phyloP scores from a whole-genome alignment of 2,329 filamentous ascomycete species.

The Verticillium longisporum region DNA sequence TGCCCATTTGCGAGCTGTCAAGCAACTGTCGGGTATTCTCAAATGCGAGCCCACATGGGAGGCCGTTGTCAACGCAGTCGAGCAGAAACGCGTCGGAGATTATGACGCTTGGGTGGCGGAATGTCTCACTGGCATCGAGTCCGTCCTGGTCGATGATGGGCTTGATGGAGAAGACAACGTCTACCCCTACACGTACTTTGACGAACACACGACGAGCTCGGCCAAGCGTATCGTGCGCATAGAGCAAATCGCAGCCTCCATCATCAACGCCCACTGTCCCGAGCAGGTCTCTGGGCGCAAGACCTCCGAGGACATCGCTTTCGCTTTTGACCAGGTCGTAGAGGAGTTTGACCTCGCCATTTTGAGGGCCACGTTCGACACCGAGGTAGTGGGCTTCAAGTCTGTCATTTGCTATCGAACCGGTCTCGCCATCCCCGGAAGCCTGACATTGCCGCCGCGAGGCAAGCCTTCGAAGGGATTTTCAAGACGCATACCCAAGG shows the following conservation, averaged over 20 bases:
- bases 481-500: conserved; percentile 17
- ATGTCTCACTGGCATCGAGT: conserved; percentile 67
- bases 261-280: conserved; percentile 43
- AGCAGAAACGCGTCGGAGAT: conserved; percentile 31
- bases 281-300: conserved; percentile 16
- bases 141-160: conserved; percentile 73
- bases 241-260: conserved; percentile 60
- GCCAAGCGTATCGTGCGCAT: conserved; percentile 73
- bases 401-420: conserved; percentile 77
- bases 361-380: conserved; percentile 50
- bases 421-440: conserved; percentile 52
- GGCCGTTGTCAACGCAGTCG: conserved; percentile 36
- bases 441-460: conserved; percentile 33
- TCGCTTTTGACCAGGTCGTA: conserved; percentile 26
- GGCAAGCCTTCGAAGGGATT: conserved; percentile 31
- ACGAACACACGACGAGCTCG: conserved; percentile 54
- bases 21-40: conserved; percentile 60
- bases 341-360: conserved; percentile 37
- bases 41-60: conserved; percentile 58
- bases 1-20: conserved; percentile 62
- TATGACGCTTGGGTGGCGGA: conserved; percentile 51
- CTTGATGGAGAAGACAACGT: conserved; percentile 49
- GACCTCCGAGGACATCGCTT: conserved; percentile 15
- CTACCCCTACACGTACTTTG: conserved; percentile 57
- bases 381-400: conserved; percentile 73